Evolutionary conservation across 768 basidiomycete species (phyloP).

Genomic region (Sporobolomyces roseus): DNA sequence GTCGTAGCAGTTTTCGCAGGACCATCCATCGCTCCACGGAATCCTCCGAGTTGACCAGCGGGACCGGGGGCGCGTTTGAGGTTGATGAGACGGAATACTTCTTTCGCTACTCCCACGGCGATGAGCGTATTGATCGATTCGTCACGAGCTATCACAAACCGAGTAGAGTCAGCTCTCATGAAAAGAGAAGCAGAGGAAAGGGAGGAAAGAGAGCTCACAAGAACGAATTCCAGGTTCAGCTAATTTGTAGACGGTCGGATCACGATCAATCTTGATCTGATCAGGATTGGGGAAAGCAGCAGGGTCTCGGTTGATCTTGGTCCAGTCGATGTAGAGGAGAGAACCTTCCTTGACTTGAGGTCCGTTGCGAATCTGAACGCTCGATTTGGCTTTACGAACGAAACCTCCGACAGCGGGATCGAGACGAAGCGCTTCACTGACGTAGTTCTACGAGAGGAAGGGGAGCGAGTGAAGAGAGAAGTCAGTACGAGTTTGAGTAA

Average conservation of each 20-base stretch:
- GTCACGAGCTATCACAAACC: conserved; percentile 1
- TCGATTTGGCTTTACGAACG: conserved; percentile 16
- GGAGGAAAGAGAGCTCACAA: not conserved
- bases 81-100: not conserved
- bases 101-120: not conserved
- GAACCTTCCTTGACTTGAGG: not conserved
- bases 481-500: not conserved
- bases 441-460: conserved; percentile 4
- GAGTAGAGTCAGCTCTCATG: not conserved
- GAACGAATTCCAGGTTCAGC: conserved; percentile 1
- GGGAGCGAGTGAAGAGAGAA: too few species aligned
- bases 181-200: not conserved
- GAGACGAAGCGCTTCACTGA: conserved; percentile 26
- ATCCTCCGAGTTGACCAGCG: conserved; percentile 6
- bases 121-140: conserved; percentile 15
- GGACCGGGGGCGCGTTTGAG: not conserved
- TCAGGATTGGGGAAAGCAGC: not conserved
- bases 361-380: not conserved
- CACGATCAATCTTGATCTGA: conserved; percentile 1
- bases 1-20: not conserved
- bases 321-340: conserved; percentile 15
- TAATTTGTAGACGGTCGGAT: conserved; percentile 5
- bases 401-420: conserved; percentile 19
- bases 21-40: not conserved
- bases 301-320: conserved; percentile 8